Evolutionary conservation across 208 protist species (phyloP).

Genomic region (Naegleria gruberi): DNA sequence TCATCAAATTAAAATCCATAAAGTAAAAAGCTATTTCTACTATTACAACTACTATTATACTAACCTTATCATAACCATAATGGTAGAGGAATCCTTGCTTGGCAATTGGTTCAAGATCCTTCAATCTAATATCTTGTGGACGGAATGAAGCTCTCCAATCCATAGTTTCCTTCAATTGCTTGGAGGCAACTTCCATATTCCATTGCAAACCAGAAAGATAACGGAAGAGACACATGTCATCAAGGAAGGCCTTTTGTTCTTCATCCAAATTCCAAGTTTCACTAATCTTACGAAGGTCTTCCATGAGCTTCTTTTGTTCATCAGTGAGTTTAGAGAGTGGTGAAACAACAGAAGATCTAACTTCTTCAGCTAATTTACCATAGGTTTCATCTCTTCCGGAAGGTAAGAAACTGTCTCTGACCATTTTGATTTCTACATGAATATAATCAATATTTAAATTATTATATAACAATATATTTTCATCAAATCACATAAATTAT

Average conservation of each 20-base stretch:
- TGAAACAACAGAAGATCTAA: background rate
- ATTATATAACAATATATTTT: too few relatives aligned
- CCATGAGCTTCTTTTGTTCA: background rate
- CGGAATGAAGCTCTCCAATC: background rate
- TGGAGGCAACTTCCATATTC: background rate
- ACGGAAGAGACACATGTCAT: slow-evolving; percentile 14
- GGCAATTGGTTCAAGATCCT: slow-evolving; percentile 1
- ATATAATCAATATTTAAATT: too few relatives aligned
- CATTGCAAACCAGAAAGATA: slow-evolving; percentile 9
- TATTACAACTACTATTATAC: background rate
- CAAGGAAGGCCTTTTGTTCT: background rate
- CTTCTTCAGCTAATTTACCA: background rate
- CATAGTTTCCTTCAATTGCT: slow-evolving; percentile 23
- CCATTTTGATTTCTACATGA: too few relatives aligned
- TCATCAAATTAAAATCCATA: background rate
- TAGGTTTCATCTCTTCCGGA: background rate
- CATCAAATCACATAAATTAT: too few relatives aligned
- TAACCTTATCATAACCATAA: background rate
- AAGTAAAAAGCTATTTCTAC: too few relatives aligned
- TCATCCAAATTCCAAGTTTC: background rate
- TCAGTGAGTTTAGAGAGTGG: background rate
- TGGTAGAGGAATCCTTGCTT: slow-evolving; percentile 2
- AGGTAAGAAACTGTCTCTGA: background rate
- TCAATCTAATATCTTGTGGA: background rate
- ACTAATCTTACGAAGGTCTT: background rate